A percentile compares a stretch with the other conserved stretches of the same genome.
These are phyloP conservation scores for Fragaria nilgerrensis DNA, from an alignment of 306 rosid genomes.

Conservation along the genomic window DNA sequence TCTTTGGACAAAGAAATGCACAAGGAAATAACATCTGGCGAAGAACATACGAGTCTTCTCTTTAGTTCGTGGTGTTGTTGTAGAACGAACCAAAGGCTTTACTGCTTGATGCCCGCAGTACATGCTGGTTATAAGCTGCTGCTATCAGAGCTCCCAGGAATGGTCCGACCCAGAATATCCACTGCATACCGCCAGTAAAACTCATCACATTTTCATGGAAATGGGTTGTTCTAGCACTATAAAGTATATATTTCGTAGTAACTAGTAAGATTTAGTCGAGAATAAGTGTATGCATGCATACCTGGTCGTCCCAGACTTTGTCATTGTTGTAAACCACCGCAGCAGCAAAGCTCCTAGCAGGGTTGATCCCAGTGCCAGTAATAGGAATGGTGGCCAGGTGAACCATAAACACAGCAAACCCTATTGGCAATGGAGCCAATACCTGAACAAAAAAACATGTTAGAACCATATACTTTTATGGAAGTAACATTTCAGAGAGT, in stretches of 20 bases:
- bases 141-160: slow-evolving; percentile 19
- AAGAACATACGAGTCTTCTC: background rate
- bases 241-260: background rate
- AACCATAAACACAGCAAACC: slow-evolving; percentile 24
- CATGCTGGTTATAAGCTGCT: slow-evolving; percentile 8
- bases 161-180: slow-evolving; percentile 32
- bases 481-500: background rate
- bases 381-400: slow-evolving; percentile 27
- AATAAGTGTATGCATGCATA: background rate
- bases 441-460: background rate
- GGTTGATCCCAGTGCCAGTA: slow-evolving; percentile 25
- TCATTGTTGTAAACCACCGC: slow-evolving; percentile 20
- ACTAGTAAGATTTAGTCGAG: background rate
- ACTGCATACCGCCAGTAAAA: background rate
- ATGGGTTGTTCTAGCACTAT: background rate
- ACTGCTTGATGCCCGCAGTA: slow-evolving; percentile 1
- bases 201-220: background rate
- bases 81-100: slow-evolving; percentile 6
- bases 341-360: slow-evolving; percentile 25
- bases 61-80: slow-evolving; percentile 14
- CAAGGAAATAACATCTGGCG: background rate
- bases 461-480: background rate
- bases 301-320: slow-evolving; percentile 15
- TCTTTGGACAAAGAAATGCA: background rate
- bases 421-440: slow-evolving; percentile 16